A percentile compares a stretch with the other conserved stretches of the same genome.
These are phyloP conservation scores for Wickerhamomyces queroliae DNA, from an alignment of 805 yeast species.

Conservation along the genomic window DNA sequence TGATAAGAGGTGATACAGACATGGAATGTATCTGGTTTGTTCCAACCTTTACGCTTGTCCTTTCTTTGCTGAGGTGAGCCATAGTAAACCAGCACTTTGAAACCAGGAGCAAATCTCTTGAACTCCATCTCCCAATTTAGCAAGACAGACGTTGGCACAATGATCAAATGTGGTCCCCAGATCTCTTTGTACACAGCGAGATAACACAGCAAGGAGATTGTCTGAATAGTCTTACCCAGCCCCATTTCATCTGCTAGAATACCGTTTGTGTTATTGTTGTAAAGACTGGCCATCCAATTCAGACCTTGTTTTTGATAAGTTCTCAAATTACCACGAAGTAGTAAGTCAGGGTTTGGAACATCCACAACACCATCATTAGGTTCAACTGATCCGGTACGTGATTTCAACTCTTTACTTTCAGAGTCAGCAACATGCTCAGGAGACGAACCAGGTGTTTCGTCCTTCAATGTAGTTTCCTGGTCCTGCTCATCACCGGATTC, in stretches of 20 bases:
- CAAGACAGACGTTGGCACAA: slow-evolving; percentile 97
- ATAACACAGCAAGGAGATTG: slow-evolving; percentile 79
- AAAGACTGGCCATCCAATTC: slow-evolving; percentile 93
- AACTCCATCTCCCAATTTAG: slow-evolving; percentile 99
- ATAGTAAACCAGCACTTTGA: slow-evolving; percentile 90
- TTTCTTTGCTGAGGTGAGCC: slow-evolving; percentile 97
- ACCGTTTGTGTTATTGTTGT: slow-evolving; percentile 91
- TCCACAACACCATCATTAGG: slow-evolving; percentile 44
- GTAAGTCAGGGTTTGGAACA: slow-evolving; percentile 67
- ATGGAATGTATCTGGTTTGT: slow-evolving; percentile 91
- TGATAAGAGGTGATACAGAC: slow-evolving; percentile 97
- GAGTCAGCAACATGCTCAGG: slow-evolving; percentile 25
- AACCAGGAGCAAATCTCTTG: slow-evolving; percentile 96
- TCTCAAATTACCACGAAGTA: slow-evolving; percentile 77
- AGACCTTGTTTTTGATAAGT: slow-evolving; percentile 94
- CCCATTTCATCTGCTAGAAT: slow-evolving; percentile 99
- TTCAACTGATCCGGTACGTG: slow-evolving; percentile 14
- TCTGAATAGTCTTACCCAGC: slow-evolving; percentile 93
- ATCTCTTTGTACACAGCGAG: slow-evolving; percentile 88
- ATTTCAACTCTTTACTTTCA: slow-evolving; percentile 1
- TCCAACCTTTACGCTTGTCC: slow-evolving; percentile 96
- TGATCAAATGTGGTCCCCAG: slow-evolving; percentile 98
- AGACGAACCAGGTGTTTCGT: slow-evolving; percentile 29
- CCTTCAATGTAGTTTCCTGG: slow-evolving; percentile 9
- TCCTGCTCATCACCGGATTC: slow-evolving; percentile 14